Base-by-base conservation (phyloP, 2,329 filamentous ascomycete species). In the Drechslerella dactyloides region DNA sequence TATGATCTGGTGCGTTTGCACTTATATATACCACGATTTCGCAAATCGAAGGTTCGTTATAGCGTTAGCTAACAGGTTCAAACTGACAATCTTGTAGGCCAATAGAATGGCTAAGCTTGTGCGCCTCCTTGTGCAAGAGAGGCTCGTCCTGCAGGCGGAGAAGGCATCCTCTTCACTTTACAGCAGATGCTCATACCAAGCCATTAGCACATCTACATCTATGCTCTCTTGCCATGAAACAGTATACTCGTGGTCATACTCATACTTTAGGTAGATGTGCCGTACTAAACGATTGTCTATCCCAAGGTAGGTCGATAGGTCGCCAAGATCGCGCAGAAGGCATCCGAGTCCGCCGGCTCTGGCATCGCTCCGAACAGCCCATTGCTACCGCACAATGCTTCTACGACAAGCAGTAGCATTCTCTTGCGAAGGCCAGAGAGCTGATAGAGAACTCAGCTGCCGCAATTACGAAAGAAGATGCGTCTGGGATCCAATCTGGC, bases 361-460 rank as follows among this genome's bases (percentile, higher is more conserved):
- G 78, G 77, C 0, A 76, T 77, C 27, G 76, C 79, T 61, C 78
- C 78, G 51, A 78, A 78, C 51, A 79, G 79, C 0, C 65, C 76
- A 1, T 78, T 0, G 78, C 78, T 2, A 77, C 75, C 2, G 78
- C 78, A 0, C 79, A 80, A 70, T 78, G 78, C 69, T 63, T 78
- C 63, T 77, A 79, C 62, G 77, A 78, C 72, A 77, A 74, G 54
- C 78, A 79, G 68, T 76, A 78, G 60, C 79, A 79, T 69, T 79
- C 79, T 62, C 48, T 78, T 17, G 75, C 73, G 10, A 76, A 75
- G 46, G 77, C 78, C 0, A 76, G 77, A 24, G 77, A 78, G 6
- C 65, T 79, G 2, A 75, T 76, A 2, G 69, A 77, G 7, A 80
- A 79, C 69, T 74, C 75, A 0, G 63, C 68, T 6, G 73, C 64